Conservation (phyloP, 2,329 filamentous ascomycete species). For the Sarocladium oryzae region DNA sequence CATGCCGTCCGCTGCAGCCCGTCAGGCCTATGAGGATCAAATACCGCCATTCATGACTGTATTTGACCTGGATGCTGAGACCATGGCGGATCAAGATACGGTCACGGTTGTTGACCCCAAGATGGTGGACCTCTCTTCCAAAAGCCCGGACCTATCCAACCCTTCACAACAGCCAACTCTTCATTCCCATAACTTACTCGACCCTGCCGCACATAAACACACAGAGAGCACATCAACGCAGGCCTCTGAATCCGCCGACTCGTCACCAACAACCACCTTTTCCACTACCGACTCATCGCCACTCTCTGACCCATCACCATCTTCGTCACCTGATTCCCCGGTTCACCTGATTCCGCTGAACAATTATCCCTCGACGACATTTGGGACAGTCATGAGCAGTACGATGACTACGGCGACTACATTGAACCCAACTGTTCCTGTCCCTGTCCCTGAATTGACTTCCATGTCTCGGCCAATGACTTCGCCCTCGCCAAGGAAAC, state of each 20-base stretch:
- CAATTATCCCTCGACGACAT: constrained; percentile 58
- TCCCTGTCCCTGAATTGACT: background rate
- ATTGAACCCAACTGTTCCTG: background rate
- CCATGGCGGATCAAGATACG: constrained; percentile 45
- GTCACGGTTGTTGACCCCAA: constrained; percentile 50
- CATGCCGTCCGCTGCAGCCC: constrained; percentile 57
- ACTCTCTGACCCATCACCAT: constrained; percentile 83
- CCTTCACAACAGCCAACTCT: constrained; percentile 30
- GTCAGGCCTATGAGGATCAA: constrained; percentile 60
- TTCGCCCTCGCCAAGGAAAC: constrained; percentile 62
- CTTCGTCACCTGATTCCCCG: constrained; percentile 86
- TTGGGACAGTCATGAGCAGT: constrained; percentile 26
- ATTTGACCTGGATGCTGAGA: constrained; percentile 57
- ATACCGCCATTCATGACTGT: constrained; percentile 74
- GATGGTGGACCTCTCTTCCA: constrained; percentile 40
- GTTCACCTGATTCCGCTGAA: constrained; percentile 65
- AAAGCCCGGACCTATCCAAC: constrained; percentile 31
- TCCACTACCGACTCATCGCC: constrained; percentile 90
- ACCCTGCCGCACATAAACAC: constrained; percentile 56
- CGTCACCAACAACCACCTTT: constrained; percentile 88
- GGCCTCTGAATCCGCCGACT: constrained; percentile 78
- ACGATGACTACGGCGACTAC: constrained; percentile 28
- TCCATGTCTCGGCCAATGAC: constrained; percentile 48
- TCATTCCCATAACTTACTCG: constrained; percentile 34
- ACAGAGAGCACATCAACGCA: constrained; percentile 73